Evolutionary conservation across 257 asterid genomes (phyloP).

Genomic region (Anisodus acutangulus): DNA sequence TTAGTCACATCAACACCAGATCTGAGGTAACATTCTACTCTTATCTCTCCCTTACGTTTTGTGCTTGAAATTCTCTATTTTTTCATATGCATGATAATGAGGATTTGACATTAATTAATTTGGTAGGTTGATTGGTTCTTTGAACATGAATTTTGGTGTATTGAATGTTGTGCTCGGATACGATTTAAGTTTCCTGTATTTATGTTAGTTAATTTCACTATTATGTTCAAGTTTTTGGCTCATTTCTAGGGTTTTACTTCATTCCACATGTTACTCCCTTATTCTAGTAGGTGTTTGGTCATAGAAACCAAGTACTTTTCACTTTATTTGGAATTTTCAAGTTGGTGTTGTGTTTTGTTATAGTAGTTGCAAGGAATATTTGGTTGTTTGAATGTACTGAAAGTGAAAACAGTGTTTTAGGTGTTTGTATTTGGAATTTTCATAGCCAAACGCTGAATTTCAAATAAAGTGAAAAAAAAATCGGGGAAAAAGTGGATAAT

Average conservation of each 20-base stretch:
- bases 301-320: too few species aligned
- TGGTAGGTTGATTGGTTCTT: background rate
- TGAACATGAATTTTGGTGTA: background rate
- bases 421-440: too few species aligned
- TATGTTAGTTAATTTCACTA: background rate
- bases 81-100: background rate
- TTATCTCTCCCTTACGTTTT: background rate
- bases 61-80: background rate
- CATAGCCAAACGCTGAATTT: too few species aligned
- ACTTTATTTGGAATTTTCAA: too few species aligned
- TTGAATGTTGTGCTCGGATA: conserved; percentile 52
- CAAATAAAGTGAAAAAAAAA: too few species aligned
- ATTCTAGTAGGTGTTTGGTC: too few species aligned
- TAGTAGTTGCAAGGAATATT: too few species aligned
- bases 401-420: too few species aligned
- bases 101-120: background rate
- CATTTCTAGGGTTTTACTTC: background rate
- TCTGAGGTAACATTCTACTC: conserved; percentile 57
- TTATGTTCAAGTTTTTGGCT: background rate
- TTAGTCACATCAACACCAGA: conserved; percentile 91
- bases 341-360: too few species aligned
- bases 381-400: too few species aligned
- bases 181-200: background rate
- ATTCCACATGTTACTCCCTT: background rate
- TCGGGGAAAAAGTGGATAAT: too few species aligned